A percentile compares a stretch with the other conserved stretches of the same genome.
Conservation (phyloP, 2,329 filamentous ascomycete genomes). For the Botryotinia narcissicola region DNA sequence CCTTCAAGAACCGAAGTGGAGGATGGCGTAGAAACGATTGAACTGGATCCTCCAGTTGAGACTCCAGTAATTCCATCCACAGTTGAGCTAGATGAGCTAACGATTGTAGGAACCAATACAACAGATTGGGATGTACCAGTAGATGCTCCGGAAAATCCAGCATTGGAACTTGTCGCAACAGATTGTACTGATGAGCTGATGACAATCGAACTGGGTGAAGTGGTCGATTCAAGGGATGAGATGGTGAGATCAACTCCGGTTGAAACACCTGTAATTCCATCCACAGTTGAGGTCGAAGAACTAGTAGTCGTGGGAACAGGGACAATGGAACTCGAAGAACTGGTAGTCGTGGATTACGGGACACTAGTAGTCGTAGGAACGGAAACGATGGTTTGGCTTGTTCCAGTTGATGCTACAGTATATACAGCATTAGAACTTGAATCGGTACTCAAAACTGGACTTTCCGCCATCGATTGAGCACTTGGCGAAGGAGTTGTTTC, state of each 20-base stretch:
- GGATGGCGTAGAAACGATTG: neutral
- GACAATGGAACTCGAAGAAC: neutral
- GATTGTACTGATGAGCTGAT: neutral
- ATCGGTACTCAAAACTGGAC: neutral
- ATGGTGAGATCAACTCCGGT: neutral
- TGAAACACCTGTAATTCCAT: neutral
- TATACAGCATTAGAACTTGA: neutral
- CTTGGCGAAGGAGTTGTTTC: neutral
- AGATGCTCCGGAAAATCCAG: conserved; percentile 6
- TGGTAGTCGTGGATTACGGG: neutral
- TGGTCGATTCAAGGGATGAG: neutral
- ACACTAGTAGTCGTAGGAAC: conserved; percentile 7
- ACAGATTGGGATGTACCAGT: conserved; percentile 11
- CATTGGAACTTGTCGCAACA: neutral
- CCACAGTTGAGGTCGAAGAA: neutral
- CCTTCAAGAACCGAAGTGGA: neutral
- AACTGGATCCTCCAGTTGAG: neutral
- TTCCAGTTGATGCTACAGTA: conserved; percentile 21
- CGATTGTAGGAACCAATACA: neutral
- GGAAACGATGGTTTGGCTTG: conserved; percentile 19
- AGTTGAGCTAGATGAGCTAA: neutral
- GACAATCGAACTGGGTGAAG: neutral
- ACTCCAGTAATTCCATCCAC: neutral
- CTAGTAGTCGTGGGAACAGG: neutral
- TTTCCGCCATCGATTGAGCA: neutral